Evolutionary conservation across 345 rosid species (phyloP), one percentile per base, ranked within the genome.

Genomic region (Corchorus olitorius): DNA sequence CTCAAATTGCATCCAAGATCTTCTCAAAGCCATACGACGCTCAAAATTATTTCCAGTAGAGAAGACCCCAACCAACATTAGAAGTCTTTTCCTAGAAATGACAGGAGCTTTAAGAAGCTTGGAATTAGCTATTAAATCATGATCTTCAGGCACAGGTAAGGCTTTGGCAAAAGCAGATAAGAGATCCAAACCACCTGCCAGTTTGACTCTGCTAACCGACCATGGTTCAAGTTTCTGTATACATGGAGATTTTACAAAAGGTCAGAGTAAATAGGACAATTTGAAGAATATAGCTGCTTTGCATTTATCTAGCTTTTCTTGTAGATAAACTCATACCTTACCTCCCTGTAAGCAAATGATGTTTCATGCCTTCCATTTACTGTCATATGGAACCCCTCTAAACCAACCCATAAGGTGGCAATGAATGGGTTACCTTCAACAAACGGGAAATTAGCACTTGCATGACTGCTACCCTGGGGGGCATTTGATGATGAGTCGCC

Each of bases 11-110:
- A 90, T 93, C 99, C 98, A 93, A 70, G 97, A 83, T 83, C 93
- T 91, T 85, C 99, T 87, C 75, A 93, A 48, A 17, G 98, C 98
- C 99, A 95, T 91, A 14, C 99, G 87, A 14, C 98, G 89, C 82
- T 91, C 88, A 41, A 95, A 91, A 74, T 95, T 95, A 79, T 95
- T 95, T 77, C 95, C 98, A 20, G 90, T 88, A 63, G 99, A 93
- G 89, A 91, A 95, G 83, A 93, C 86, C 71, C 97, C 99, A 7
- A 95, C 83, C 81, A 93, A 70, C 86, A 95, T 82, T 15, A 86
- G 63, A 69, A 90, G 79, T 82, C 85, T 86, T 85, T 80, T 84
- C 62, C 65, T 82, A 43, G 84, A 75, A 60, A 86, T 74, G 13
- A 59, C 50, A 13, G 97, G 93, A 83, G 98, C 93, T 93, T 84